These are phyloP conservation scores for Mycena kentingensis DNA, from an alignment of 768 basidiomycete species.

Conservation along the genomic window DNA sequence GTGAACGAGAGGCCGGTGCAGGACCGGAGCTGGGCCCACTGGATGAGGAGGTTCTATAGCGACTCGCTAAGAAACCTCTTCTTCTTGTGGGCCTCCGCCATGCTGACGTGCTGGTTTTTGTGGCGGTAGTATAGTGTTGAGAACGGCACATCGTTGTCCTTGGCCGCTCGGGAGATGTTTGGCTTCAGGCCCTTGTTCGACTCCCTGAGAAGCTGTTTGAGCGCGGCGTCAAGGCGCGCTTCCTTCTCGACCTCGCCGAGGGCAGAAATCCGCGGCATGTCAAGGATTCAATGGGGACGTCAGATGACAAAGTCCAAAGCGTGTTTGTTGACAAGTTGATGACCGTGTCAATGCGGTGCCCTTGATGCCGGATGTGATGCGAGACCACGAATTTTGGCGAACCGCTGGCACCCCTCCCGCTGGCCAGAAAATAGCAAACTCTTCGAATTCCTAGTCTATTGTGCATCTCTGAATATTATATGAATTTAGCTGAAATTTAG, in stretches of 20 bases:
- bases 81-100: not conserved
- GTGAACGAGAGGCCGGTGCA: not conserved
- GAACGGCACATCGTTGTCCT: not conserved
- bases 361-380: too few species aligned
- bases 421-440: too few species aligned
- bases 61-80: constrained; percentile 1
- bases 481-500: not conserved
- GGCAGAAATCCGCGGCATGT: not conserved
- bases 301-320: not conserved
- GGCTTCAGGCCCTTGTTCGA: not conserved
- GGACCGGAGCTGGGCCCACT: constrained; percentile 6
- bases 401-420: too few species aligned
- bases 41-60: constrained; percentile 4
- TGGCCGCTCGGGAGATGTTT: constrained; percentile 1
- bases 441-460: not conserved
- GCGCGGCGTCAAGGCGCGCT: not conserved
- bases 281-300: not conserved
- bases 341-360: too few species aligned
- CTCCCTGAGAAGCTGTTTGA: not conserved
- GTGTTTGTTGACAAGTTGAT: too few species aligned
- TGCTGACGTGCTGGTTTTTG: not conserved
- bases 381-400: too few species aligned
- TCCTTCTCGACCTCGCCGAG: not conserved
- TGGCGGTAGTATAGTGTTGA: constrained; percentile 4
- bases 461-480: not conserved